A percentile compares a stretch with the other conserved stretches of the same genome.
Conservation (phyloP, 2,329 filamentous ascomycete genomes). For the Fusarium nematophilum region DNA sequence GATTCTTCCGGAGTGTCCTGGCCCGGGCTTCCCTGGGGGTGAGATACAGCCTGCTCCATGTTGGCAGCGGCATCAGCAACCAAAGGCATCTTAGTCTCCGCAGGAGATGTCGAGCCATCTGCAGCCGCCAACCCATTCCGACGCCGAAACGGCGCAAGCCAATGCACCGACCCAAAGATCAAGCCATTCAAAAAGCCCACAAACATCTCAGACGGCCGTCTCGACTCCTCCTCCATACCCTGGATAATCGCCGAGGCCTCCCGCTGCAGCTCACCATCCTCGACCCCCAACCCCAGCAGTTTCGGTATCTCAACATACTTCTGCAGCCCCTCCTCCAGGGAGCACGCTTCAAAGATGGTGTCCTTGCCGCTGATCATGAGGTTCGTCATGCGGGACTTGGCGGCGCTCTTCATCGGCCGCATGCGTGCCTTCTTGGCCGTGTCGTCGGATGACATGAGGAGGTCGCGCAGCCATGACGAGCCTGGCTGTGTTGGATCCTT, state of each 20-base stretch:
- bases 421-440: constrained; percentile 27
- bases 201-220: constrained; percentile 1
- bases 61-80: neutral
- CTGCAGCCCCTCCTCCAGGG: constrained; percentile 27
- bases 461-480: constrained; percentile 40
- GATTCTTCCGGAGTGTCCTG: too few species aligned
- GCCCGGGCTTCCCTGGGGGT: too few species aligned
- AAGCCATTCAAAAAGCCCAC: neutral
- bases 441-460: constrained; percentile 34
- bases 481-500: too few species aligned
- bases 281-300: constrained; percentile 10
- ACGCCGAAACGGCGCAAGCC: constrained; percentile 16
- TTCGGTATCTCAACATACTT: constrained; percentile 1
- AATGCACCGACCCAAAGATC: neutral
- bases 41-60: too few species aligned
- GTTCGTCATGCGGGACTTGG: constrained; percentile 26
- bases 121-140: neutral
- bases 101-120: neutral
- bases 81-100: neutral
- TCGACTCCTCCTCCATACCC: neutral
- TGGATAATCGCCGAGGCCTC: constrained; percentile 32
- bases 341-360: constrained; percentile 37
- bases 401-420: constrained; percentile 30
- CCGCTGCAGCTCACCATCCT: constrained; percentile 27
- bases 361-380: constrained; percentile 37